Conservation (phyloP, 768 basidiomycete genomes). For the Aureoboletus auriporus region DNA sequence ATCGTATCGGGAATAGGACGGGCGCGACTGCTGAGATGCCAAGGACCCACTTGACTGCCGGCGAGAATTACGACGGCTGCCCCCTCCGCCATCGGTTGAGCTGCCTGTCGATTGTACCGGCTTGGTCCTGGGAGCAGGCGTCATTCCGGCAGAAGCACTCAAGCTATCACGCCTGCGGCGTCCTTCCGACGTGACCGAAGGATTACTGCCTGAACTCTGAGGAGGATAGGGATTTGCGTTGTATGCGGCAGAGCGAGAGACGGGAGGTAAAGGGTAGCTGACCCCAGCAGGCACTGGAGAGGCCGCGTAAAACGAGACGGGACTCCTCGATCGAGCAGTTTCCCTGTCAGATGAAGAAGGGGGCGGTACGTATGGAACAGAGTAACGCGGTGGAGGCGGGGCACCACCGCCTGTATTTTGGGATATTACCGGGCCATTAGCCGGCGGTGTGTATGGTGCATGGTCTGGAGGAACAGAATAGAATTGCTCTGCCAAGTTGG, state of each 20-base stretch:
- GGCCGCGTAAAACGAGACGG: slow-evolving; percentile 22
- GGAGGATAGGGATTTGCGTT: neutral
- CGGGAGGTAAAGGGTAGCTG: slow-evolving; percentile 26
- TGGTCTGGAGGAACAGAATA: slow-evolving; percentile 5
- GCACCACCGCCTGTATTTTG: slow-evolving; percentile 6
- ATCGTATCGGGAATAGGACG: slow-evolving; percentile 17
- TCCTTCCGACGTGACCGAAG: slow-evolving; percentile 22
- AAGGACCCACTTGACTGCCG: slow-evolving; percentile 24
- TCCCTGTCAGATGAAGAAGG: slow-evolving; percentile 12
- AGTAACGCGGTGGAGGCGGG: slow-evolving; percentile 7
- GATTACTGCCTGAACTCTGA: slow-evolving; percentile 9
- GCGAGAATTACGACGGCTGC: slow-evolving; percentile 10
- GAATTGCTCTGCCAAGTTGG: slow-evolving; percentile 11
- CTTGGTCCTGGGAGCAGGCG: slow-evolving; percentile 11
- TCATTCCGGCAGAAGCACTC: slow-evolving; percentile 23
- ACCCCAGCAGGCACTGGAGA: slow-evolving; percentile 24
- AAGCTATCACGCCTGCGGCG: slow-evolving; percentile 23
- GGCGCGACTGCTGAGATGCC: slow-evolving; percentile 15
- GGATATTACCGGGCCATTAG: slow-evolving; percentile 19
- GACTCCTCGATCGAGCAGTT: slow-evolving; percentile 15
- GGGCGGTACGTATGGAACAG: neutral
- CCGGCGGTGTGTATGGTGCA: too few relatives aligned
- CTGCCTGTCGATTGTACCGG: slow-evolving; percentile 14
- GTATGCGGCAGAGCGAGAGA: slow-evolving; percentile 22
- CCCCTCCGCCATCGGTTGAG: slow-evolving; percentile 6